These are phyloP conservation scores for Cystofilobasidium bisporidii DNA, from an alignment of 768 basidiomycete genomes.

Conservation along the genomic window DNA sequence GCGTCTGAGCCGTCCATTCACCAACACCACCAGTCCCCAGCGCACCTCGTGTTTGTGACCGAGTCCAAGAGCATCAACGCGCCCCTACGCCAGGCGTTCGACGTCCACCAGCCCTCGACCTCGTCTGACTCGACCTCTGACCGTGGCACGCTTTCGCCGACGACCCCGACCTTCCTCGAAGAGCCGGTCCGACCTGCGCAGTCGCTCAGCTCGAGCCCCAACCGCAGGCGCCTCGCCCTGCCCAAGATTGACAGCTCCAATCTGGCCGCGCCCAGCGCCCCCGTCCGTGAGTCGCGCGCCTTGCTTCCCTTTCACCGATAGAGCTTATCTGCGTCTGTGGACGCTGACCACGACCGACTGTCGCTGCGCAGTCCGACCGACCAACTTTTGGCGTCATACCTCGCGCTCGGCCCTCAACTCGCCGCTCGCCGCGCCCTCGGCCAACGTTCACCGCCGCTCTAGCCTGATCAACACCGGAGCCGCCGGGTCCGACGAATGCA, in stretches of 20 bases:
- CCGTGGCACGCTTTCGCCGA: not conserved
- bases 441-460: slow-evolving; percentile 62
- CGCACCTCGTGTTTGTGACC: not conserved
- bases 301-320: not conserved
- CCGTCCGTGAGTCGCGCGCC: not conserved
- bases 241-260: slow-evolving; percentile 7
- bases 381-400: slow-evolving; percentile 70
- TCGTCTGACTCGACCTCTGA: not conserved
- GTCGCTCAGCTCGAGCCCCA: not conserved
- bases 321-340: no score
- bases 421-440: slow-evolving; percentile 62
- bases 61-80: not conserved
- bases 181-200: not conserved
- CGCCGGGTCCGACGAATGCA: slow-evolving; percentile 23
- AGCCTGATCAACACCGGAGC: slow-evolving; percentile 52
- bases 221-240: not conserved
- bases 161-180: slow-evolving; percentile 1
- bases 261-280: not conserved
- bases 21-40: not conserved
- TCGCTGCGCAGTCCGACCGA: slow-evolving; percentile 57
- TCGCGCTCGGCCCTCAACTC: slow-evolving; percentile 60
- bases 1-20: slow-evolving; percentile 1
- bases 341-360: not conserved
- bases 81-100: not conserved
- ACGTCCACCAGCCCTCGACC: not conserved